phyloP scores from a whole-genome alignment of 2,329 filamentous ascomycete genomes.

The Cladophialophora exuberans region DNA sequence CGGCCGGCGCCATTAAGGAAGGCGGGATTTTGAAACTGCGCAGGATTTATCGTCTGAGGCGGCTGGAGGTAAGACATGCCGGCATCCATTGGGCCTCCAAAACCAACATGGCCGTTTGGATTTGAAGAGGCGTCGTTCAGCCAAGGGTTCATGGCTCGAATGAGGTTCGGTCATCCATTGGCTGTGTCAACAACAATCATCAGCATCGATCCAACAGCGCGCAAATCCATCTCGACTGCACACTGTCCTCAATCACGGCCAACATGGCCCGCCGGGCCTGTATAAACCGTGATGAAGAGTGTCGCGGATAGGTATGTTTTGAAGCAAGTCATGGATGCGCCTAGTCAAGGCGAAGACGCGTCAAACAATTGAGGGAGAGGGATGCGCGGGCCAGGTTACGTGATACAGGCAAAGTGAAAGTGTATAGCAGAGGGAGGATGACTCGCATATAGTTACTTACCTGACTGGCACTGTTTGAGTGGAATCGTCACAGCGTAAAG shows the following conservation, averaged over 20 bases:
- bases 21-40: conserved; percentile 55
- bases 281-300: conserved; percentile 8
- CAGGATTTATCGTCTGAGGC: conserved; percentile 53
- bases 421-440: conserved; percentile 12
- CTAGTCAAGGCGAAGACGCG: conserved; percentile 20
- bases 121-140: conserved; percentile 52
- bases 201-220: conserved; percentile 29
- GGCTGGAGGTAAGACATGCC: conserved; percentile 53
- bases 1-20: conserved; percentile 85
- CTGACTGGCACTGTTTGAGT: conserved; percentile 32
- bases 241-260: background rate
- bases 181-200: conserved; percentile 38
- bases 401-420: conserved; percentile 14
- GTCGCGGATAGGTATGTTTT: conserved; percentile 12
- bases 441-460: conserved; percentile 33
- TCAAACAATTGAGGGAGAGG: conserved; percentile 11
- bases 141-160: conserved; percentile 57
- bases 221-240: conserved; percentile 18
- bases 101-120: conserved; percentile 54
- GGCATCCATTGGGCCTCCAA: conserved; percentile 50
- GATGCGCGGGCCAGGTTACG: background rate
- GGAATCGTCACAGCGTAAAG: conserved; percentile 35
- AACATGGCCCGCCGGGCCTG: conserved; percentile 4
- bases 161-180: conserved; percentile 51
- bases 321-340: conserved; percentile 14